Conservation (phyloP, 164 flowering plant species). For the Macadamia integrifolia region DNA sequence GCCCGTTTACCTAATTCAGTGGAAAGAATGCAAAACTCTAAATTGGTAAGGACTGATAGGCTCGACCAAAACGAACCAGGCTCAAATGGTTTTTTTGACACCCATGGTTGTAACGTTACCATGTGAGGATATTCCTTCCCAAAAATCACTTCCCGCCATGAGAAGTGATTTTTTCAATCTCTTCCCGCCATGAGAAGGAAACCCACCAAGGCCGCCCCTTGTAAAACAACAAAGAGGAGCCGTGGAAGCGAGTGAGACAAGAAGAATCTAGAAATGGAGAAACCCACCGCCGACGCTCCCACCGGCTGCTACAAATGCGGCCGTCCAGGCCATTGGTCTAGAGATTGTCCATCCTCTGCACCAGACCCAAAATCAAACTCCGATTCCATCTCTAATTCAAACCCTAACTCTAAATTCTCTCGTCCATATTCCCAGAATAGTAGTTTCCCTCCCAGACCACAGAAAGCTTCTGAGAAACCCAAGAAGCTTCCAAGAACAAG, state of each 20-base stretch:
- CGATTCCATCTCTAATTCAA: constrained; percentile 11
- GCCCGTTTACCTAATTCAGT: too few species aligned
- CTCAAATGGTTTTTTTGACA: too few species aligned
- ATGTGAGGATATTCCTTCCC: too few species aligned
- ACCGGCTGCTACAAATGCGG: constrained; percentile 99
- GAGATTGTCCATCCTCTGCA: constrained; percentile 69
- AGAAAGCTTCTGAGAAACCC: constrained; percentile 33
- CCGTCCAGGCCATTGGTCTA: constrained; percentile 96
- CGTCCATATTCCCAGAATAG: constrained; percentile 8
- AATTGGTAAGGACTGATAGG: too few species aligned
- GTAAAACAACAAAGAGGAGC: neutral
- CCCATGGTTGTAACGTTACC: too few species aligned
- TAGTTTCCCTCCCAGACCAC: constrained; percentile 10
- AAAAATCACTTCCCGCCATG: too few species aligned
- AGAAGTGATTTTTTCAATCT: neutral
- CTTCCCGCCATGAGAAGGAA: neutral
- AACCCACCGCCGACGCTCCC: constrained; percentile 35
- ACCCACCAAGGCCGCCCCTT: neutral
- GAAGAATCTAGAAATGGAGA: constrained; percentile 18
- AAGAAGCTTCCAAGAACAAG: constrained; percentile 51
- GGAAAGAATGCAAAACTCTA: too few species aligned
- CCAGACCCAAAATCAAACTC: constrained; percentile 25
- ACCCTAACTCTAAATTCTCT: constrained; percentile 10
- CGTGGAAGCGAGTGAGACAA: neutral
- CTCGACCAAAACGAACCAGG: too few species aligned